Evolutionary conservation across 768 basidiomycete genomes (phyloP), one percentile per base, ranked within the genome.

Genomic region (Lenzites betulinus): DNA sequence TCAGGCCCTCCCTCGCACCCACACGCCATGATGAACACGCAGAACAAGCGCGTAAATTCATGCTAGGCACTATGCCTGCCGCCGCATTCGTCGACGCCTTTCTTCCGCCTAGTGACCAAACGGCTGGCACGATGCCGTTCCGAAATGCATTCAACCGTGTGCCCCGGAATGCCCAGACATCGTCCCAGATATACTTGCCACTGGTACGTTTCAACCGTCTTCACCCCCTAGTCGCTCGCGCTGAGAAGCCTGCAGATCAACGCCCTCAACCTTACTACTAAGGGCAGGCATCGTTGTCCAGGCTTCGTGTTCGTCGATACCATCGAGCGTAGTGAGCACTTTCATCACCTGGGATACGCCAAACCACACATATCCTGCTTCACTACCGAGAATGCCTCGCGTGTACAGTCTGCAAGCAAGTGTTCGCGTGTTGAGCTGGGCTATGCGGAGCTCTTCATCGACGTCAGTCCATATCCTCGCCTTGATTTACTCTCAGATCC

Each of bases 361-460:
- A 49, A 44, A 12, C 54, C 60, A 6, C 54, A 55, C 25, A 49
- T 61, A 4, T 44, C 46, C 28, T 61, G 60, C 39, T 61, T 41
- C 20, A 36, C 41, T 7, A 11, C 20, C 0, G 41, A 55, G 20
- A 35, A 20, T 9, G 23, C 22, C 2, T 39, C 33, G 7, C 7
- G 13, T 13, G 30, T 54, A 13, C 48, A 22, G 23, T 13, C 11
- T 6, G 16, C 18, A 15, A 25, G 35, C 1, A 43, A 7, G 2
- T 3, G 16, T 7, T 33, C 36, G 15, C 47, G 30, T 18, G 43
- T 39, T 2, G 43, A 51, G 7, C 28, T 64, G 23, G 53, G 48
- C 20, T 46, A 56, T 18, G 54, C 54, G 1, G 63, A 64, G 41
- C 33, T 64, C 35, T 60, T 60, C 54, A 48, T 64, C 9, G 58